phyloP scores from a whole-genome alignment of 371 early-diverging fungal species.

The Zopfochytrium polystomum region DNA sequence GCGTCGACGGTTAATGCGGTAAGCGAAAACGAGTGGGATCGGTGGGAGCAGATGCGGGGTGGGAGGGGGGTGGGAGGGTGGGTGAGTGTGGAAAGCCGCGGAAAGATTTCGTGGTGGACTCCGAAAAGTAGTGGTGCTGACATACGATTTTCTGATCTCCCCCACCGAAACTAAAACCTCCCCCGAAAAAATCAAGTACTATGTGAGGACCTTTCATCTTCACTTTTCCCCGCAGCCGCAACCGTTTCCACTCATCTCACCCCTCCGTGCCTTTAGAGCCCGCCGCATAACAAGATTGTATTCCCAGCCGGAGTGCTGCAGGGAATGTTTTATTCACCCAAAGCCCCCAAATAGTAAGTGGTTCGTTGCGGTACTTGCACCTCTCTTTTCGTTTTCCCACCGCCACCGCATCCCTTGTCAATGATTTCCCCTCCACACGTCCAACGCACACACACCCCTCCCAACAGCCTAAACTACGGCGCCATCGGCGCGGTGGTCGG shows the following conservation, averaged over 20 bases:
- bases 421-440: too few relatives aligned
- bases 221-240: background rate
- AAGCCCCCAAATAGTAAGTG: constrained; percentile 6
- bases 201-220: constrained; percentile 2
- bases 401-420: background rate
- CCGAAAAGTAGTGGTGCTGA: too few relatives aligned
- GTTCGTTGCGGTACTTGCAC: background rate
- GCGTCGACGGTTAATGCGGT: constrained; percentile 42
- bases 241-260: background rate
- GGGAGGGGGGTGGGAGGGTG: too few relatives aligned
- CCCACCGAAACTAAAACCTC: background rate
- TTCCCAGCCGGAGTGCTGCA: constrained; percentile 36
- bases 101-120: too few relatives aligned
- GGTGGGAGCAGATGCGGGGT: too few relatives aligned
- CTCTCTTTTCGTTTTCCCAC: too few relatives aligned
- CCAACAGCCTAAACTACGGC: constrained; percentile 38
- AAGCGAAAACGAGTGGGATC: background rate
- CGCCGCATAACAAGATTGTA: constrained; percentile 35
- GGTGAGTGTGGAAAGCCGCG: too few relatives aligned
- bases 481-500: constrained; percentile 47
- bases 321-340: constrained; percentile 12
- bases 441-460: background rate
- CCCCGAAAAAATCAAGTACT: background rate
- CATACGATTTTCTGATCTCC: background rate
- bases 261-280: too few relatives aligned